Conservation (phyloP, 2,329 filamentous ascomycete species). For the Aspergillus pseudotamarii region DNA sequence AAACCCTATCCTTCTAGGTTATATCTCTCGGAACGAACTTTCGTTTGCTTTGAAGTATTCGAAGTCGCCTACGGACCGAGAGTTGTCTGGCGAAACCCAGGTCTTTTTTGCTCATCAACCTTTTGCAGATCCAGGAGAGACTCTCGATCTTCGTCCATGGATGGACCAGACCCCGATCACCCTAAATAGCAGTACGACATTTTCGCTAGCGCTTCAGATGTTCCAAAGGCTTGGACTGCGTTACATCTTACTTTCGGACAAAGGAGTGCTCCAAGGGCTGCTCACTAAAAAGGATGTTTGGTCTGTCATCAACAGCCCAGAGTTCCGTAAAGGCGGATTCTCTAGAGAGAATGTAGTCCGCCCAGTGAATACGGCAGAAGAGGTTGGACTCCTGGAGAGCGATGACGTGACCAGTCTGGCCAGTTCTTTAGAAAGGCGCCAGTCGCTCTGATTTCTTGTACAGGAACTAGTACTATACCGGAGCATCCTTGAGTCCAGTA, state of each 20-base stretch:
- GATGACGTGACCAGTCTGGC: conserved; percentile 36
- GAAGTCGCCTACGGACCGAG: conserved; percentile 46
- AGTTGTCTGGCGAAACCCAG: conserved; percentile 70
- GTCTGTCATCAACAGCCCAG: conserved; percentile 82
- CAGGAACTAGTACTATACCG: neutral
- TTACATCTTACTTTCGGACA: conserved; percentile 85
- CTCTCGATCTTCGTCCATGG: conserved; percentile 90
- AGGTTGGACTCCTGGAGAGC: conserved; percentile 40
- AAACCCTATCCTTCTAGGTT: conserved; percentile 81
- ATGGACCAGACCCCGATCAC: conserved; percentile 99
- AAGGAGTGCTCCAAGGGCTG: conserved; percentile 78
- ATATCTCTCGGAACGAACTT: conserved; percentile 90
- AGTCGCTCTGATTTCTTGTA: conserved; percentile 29
- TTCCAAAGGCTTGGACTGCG: conserved; percentile 92
- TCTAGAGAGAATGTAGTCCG: conserved; percentile 31
- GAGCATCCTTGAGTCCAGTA: neutral
- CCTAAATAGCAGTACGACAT: conserved; percentile 71
- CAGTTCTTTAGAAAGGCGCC: conserved; percentile 34
- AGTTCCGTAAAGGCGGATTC: conserved; percentile 50
- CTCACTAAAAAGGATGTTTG: conserved; percentile 98
- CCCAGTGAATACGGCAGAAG: conserved; percentile 34
- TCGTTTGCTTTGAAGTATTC: conserved; percentile 74
- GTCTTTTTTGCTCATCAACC: conserved; percentile 84
- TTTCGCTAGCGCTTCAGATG: conserved; percentile 86
- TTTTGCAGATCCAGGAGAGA: conserved; percentile 73